phyloP scores from a whole-genome alignment of 1,139 yeast genomes.

The Blastobotrys serpentis region DNA sequence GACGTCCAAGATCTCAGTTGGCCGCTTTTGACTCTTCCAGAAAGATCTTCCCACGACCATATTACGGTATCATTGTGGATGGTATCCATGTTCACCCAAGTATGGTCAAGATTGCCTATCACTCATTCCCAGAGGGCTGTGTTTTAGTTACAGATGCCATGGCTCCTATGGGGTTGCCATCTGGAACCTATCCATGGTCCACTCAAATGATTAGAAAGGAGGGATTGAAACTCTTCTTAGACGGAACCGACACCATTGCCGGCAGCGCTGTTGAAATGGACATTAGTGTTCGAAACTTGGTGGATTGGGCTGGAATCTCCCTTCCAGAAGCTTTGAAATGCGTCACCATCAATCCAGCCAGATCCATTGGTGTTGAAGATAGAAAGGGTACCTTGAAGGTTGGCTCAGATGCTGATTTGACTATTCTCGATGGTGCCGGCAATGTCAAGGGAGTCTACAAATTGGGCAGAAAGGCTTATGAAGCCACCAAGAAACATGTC shows the following conservation, averaged over 20 bases:
- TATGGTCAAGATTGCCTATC: constrained; percentile 54
- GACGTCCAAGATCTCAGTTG: constrained; percentile 18
- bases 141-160: constrained; percentile 64
- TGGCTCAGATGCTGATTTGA: constrained; percentile 63
- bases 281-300: constrained; percentile 53
- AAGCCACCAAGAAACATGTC: constrained; percentile 20
- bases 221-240: constrained; percentile 49
- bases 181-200: constrained; percentile 46
- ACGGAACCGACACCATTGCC: constrained; percentile 61
- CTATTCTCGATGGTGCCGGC: constrained; percentile 49
- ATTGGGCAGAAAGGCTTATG: constrained; percentile 45
- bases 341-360: constrained; percentile 59
- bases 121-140: constrained; percentile 54
- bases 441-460: constrained; percentile 52
- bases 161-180: constrained; percentile 46
- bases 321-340: constrained; percentile 57
- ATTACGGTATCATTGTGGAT: constrained; percentile 59
- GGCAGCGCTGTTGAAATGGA: constrained; percentile 62
- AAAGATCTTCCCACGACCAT: constrained; percentile 40
- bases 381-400: constrained; percentile 52
- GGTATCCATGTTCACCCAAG: constrained; percentile 65
- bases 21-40: constrained; percentile 11
- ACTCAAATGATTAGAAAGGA: constrained; percentile 47
- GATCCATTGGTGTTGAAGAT: constrained; percentile 46
- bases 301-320: constrained; percentile 52